Base-by-base conservation (phyloP, 2,329 filamentous ascomycete genomes). In the Trichoderma sp. region DNA sequence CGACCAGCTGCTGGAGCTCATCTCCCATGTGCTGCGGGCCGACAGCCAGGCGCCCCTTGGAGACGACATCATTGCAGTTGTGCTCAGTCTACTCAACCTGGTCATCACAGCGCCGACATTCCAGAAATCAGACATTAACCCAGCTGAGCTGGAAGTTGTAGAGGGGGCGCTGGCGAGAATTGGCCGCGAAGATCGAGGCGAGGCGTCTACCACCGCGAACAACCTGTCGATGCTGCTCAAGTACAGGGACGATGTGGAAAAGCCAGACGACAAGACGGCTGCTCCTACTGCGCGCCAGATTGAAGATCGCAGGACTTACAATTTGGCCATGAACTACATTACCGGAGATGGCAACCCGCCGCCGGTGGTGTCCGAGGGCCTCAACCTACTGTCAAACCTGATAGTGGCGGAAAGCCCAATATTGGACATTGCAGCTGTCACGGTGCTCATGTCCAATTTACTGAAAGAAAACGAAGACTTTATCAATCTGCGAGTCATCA, bases 391-490 rank as follows among this genome's bases (percentile, higher is more conserved):
- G 12, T 84, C 85, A 0, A 76, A 74, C 3, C 78, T 92, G 9
- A 83, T 92, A 45, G 69, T 79, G 26, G 74, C 82, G 0, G 77
- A 80, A 45, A 86, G 86, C 48, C 75, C 87, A 0, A 78, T 88
- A 10, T 74, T 92, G 17, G 89, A 92, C 71, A 82, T 92, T n/a
- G 85, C 86, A 0, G 83, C 87, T 1, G 80, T 87, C 3, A 78
- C 89, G 0, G 83, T 89, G 6, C 79, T 91, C 1, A 79, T 92
- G 61, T 86, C 87, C 1, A 85, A 83, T 10, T 79, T 91, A 0
- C 78, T 92, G 1, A 82, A 83, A 66, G 88, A 90, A 56, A 79
- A 82, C 6, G 90, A 92, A 64, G 88, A 90, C 64, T 93, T 89
- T 72, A 87, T 92, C 67, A 89, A 90, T 70, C 78, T 89, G 3